Evolutionary conservation across 1,284 basidiomycete genomes (phyloP), one percentile per base, ranked within the genome.

Genomic region (Ustilago curta): DNA sequence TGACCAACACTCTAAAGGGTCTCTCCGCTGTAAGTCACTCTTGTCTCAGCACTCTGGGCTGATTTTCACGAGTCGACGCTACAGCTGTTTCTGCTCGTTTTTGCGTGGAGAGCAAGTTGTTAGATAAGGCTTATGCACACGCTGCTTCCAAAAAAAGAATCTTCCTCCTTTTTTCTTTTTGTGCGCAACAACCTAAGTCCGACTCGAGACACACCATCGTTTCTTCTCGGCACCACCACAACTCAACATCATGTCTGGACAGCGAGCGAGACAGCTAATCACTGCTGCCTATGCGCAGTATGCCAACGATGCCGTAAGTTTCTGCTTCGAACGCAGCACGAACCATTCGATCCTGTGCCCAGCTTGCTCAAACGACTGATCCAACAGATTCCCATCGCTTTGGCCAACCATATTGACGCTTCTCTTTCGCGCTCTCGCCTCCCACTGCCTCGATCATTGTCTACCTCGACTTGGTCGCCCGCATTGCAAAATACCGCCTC

Each of bases 211-310:
- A 8, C 29, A n/a, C n/a, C n/a, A 21, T 23, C 37, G 23, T 25
- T 31, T 19, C 25, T 40, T 31, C 25, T 39, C 35, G 21, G 40
- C 47, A 58, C 27, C 59, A 49, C n/a, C 40, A 65, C 29, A 43
- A 31, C 16, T 14, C 32, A 35, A 16, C 65, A 70, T 23, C 48
- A 76, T 76, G 74, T 65, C 70, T 2, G 70, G 62, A 51, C 70
- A 72, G 59, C 61, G 66, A 63, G 61, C 74, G 42, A 58, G 68
- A 69, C 70, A 76, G 66, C 66, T 72, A 29, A 67, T 76, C 53
- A 69, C 65, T 16, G 62, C 70, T 69, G 63, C 74, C 53, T 76
- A 69, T 53, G 69, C 74, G 66, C 74, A 76, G 66, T 76, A 63
- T 25, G 66, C 70, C 23, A 76, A 70, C 58, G 70, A 76, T 62